These are phyloP conservation scores for Mycena latifolia DNA, from an alignment of 768 basidiomycete genomes.

Conservation along the genomic window DNA sequence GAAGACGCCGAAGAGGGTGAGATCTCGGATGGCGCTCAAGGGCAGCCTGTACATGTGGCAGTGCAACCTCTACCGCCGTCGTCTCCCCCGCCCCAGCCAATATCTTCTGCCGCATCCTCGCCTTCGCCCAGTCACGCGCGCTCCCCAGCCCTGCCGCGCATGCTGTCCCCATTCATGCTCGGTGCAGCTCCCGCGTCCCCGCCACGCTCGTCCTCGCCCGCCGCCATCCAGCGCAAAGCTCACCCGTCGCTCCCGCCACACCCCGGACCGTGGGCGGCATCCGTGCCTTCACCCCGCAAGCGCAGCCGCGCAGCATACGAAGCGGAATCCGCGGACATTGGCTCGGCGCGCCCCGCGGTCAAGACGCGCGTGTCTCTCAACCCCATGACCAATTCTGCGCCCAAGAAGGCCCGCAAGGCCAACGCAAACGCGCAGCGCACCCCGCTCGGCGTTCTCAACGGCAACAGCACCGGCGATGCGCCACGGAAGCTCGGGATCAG, in stretches of 20 bases:
- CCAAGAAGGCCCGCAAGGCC: not conserved
- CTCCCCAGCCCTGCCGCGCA: not conserved
- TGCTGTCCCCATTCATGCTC: not conserved
- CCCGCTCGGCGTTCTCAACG: too few relatives aligned
- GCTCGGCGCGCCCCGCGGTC: not conserved
- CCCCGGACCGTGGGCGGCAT: too few relatives aligned
- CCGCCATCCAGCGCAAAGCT: not conserved
- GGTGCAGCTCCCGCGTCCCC: conserved; percentile 2
- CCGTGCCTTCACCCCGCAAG: not conserved
- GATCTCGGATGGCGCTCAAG: too few relatives aligned
- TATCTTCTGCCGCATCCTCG: not conserved
- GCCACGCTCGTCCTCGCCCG: conserved; percentile 2
- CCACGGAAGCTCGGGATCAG: conserved; percentile 12
- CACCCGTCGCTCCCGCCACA: not conserved
- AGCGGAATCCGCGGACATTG: not conserved
- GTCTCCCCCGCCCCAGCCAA: not conserved
- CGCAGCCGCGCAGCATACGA: conserved; percentile 13
- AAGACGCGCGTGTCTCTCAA: not conserved
- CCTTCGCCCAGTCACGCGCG: not conserved
- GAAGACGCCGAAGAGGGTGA: not conserved
- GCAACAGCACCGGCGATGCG: not conserved
- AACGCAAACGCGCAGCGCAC: not conserved
- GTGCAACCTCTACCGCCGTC: not conserved
- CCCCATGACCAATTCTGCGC: not conserved
- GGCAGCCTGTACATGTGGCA: too few relatives aligned